Evolutionary conservation across 805 yeast genomes (phyloP), one percentile per base, ranked within the genome.

Genomic region (Candida ficus): DNA sequence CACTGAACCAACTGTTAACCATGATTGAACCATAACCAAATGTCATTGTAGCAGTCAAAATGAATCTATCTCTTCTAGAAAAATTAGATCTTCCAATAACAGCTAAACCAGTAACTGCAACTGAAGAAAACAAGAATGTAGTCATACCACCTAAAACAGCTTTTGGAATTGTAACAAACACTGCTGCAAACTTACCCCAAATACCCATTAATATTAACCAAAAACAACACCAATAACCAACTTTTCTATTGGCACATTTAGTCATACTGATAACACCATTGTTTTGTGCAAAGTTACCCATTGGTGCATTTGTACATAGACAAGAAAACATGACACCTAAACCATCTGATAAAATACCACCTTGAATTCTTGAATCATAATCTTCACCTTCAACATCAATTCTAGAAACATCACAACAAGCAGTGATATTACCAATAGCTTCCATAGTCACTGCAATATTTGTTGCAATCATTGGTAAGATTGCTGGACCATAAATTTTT

Each of bases 251-350:
- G 35, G 96, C 96, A 66, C 96, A 88, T 60, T 86, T 87, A 37
- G 96, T 89, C 61, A 90, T 73, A 30, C 95, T 81, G 49, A 89
- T 88, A 44, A 89, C 96, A 70, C 96, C 96, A 60, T 89, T 89
- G 66, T 89, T 89, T 64, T 89, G 96, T 12, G 96, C 96, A 68
- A 89, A 89, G 0, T 93, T 83, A 12, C 95, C 80, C 77, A 88
- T 70, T 43, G 96, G 96, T n/a, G 95, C 83, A 41, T 83, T 67
- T 17, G 95, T 88, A 73, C 78, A 73, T 33, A 88, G 68, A 31
- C 89, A 88, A 13, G 93, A 81, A 4, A 88, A 47, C n/a, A 26
- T 12, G 19, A 83, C 53, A 45, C 95, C 90, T 49, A 86, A 52
- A 34, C 96, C 96, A 62, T 89, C 95, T 14, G 95, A 91, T 26